These are phyloP conservation scores for Trichoderma asperellum DNA, from an alignment of 2,329 filamentous ascomycete genomes.

Conservation along the genomic window DNA sequence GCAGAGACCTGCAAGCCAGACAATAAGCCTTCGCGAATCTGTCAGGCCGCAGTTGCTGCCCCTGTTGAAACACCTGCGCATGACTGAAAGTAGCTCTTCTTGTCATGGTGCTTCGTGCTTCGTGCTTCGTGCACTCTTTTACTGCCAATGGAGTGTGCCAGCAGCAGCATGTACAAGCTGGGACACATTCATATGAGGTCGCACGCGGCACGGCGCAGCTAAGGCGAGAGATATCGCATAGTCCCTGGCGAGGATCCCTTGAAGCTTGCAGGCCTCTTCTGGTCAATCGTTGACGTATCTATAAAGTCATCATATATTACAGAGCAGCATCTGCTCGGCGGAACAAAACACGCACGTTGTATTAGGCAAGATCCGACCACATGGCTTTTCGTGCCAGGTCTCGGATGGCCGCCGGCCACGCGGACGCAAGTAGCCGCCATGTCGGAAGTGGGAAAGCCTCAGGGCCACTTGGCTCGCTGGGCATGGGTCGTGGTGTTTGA, in stretches of 20 bases:
- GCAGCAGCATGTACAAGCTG: neutral
- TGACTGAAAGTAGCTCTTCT: constrained; percentile 14
- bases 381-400: constrained; percentile 29
- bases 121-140: neutral
- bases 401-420: constrained; percentile 31
- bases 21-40: constrained; percentile 23
- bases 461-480: constrained; percentile 28
- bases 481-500: constrained; percentile 22
- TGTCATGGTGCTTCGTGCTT: constrained; percentile 10
- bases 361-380: constrained; percentile 31
- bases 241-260: neutral
- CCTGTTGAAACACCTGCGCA: constrained; percentile 6
- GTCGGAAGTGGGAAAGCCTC: constrained; percentile 31
- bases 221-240: neutral
- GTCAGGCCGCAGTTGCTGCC: constrained; percentile 12
- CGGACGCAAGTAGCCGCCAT: constrained; percentile 31
- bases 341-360: constrained; percentile 23
- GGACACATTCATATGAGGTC: constrained; percentile 5
- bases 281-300: constrained; percentile 1
- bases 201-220: constrained; percentile 12
- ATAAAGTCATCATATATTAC: constrained; percentile 3
- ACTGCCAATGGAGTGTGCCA: neutral
- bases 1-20: constrained; percentile 19
- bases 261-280: neutral
- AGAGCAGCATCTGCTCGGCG: neutral